phyloP scores from a whole-genome alignment of 2,329 filamentous ascomycete genomes.

The Fusarium hainanense region DNA sequence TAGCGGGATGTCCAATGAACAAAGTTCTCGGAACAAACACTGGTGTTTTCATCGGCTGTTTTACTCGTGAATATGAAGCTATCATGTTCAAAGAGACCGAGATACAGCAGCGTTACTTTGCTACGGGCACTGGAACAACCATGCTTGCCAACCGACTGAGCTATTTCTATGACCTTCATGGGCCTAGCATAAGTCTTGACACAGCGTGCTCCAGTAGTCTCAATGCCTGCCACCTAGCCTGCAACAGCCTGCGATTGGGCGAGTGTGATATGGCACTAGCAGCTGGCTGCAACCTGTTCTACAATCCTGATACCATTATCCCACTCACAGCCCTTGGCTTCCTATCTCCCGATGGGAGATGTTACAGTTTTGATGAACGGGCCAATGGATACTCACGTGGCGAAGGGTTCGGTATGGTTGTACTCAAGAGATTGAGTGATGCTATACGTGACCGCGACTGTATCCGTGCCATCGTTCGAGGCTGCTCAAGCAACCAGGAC shows the following conservation, averaged over 20 bases:
- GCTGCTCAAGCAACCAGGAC: conserved; percentile 5
- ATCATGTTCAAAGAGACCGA: conserved; percentile 15
- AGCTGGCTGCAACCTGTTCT: conserved; percentile 9
- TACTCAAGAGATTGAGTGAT: conserved; percentile 5
- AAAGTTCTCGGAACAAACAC: conserved; percentile 2
- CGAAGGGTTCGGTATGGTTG: background rate
- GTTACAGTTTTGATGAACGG: background rate
- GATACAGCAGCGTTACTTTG: conserved; percentile 4
- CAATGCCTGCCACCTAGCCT: conserved; percentile 6
- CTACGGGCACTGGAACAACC: conserved; percentile 7
- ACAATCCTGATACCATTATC: conserved; percentile 7
- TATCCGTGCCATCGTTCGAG: conserved; percentile 6
- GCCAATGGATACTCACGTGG: conserved; percentile 4
- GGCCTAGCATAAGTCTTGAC: conserved; percentile 11
- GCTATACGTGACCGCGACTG: conserved; percentile 3
- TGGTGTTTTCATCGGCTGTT: conserved; percentile 14
- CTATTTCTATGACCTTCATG: conserved; percentile 8
- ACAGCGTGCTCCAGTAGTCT: conserved; percentile 6
- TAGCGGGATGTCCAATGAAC: conserved; percentile 3
- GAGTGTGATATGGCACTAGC: conserved; percentile 8
- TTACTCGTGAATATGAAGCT: conserved; percentile 10
- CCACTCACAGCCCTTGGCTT: conserved; percentile 6
- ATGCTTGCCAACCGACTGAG: conserved; percentile 15
- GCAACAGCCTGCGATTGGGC: background rate
- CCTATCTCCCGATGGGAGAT: conserved; percentile 5